Base-by-base conservation (phyloP, 2,329 filamentous ascomycete species). In the Venturiaceae sp. region DNA sequence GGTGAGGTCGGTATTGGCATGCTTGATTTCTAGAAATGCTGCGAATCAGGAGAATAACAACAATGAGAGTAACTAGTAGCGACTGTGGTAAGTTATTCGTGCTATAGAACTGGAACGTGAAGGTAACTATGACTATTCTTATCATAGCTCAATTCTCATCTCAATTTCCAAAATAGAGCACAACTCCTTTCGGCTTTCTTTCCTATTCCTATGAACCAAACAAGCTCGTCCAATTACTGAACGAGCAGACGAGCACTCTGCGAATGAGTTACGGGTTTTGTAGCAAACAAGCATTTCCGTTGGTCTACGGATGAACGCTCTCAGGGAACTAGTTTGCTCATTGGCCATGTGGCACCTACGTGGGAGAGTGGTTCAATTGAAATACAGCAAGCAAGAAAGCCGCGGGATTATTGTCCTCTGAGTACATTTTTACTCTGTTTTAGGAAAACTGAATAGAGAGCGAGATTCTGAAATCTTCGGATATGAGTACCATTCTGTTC, bases 1-100 rank as follows among this genome's bases (percentile, higher is more conserved):
- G 55, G 55, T 13, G 36, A 57, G 4, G 34, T 46, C 11, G 55
- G 55, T 47, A 57, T 57, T 16, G 55, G 55, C 55, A 57, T 57
- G 23, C 2, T 30, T 13, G 36, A 39, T 39, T 39, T n/a, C n/a
- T n/a, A n/a, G n/a, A n/a, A n/a, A n/a, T n/a, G n/a, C n/a, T n/a
- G n/a, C n/a, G 7, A 28, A 46, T 26, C 21, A 3, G 23, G n/a
- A n/a, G 1, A 50, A 26, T 9, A 46, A 16, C 23, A 21, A 30
- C 6, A 6, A 16, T 6, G 11, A 16, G 37, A 8, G 16, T 14
- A 39, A 39, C 16, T 14, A 39, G n/a, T 16, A 19, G 21, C 16
- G 21, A n/a, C 37, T 46, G 6, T 26, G 21, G 8, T 11, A 26
- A 23, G 3, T 1, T 8, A 8, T 23, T 28, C 30, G 44, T n/a